Base-by-base conservation (phyloP, 352 stramenopile genomes). In the Globisporangium acanthophoron region DNA sequence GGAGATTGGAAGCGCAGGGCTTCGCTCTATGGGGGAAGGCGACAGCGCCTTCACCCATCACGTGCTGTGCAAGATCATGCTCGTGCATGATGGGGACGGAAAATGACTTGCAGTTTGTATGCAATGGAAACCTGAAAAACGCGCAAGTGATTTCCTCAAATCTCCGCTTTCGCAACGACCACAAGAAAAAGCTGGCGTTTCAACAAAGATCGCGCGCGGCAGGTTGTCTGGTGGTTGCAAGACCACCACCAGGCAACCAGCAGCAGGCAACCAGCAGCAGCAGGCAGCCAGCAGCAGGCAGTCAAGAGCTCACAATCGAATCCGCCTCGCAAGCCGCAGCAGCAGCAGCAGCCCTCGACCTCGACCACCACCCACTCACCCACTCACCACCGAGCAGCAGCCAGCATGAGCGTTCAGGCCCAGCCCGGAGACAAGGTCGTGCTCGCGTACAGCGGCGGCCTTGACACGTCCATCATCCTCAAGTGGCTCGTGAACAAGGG, bases 391-490 rank as follows among this genome's bases (percentile, higher is more conserved):
- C n/a, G 13, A 27, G 24, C 24, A 27, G 24, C 35, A 40, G 35
- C 35, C 50, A 76, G 2, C 8, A 91, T 91, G 80, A 91, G 80
- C 68, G 80, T 91, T 35, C 64, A 78, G 50, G 80, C 80, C 62
- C 74, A 88, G 24, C 27, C 76, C 44, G 82, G 82, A 69, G 82
- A 92, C 69, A 98, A 98, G 75, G 83, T 98, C 67, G 80, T 99
- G 61, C 88, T 99, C 62, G 96, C 96, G 54, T 99, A 99, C 87
- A 97, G 86, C 65, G 96, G 96, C 70, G 97, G 97, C 55, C 87
- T 99, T 51, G 97, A 99, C 77, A 99, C 97, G 57, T 99, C 96
- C 64, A 96, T 98, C 59, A 99, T 99, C 80, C 90, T 99, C 57
- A 98, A 98, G 76, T 99, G 96, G 96, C 93, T 99, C 57, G 96